A percentile compares a stretch with the other conserved stretches of the same genome.
Evolutionary conservation across 768 basidiomycete species (phyloP).

Genomic region (Kwoniella sp.): DNA sequence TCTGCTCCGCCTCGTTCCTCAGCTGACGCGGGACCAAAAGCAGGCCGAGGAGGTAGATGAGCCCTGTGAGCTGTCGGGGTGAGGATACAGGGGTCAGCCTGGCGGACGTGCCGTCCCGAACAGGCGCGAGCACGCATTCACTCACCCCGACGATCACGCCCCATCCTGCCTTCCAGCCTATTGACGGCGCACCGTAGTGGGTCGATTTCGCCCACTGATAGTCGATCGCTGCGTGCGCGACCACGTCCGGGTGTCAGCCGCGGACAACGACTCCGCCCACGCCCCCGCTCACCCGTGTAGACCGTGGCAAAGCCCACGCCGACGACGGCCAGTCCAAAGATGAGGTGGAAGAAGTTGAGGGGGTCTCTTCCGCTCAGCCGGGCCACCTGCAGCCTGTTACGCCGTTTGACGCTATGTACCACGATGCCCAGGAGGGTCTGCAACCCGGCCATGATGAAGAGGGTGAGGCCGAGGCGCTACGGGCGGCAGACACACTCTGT

Average conservation of each 20-base stretch:
- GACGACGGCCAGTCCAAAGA: constrained; percentile 57
- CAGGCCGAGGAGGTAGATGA: constrained; percentile 11
- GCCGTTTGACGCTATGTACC: constrained; percentile 7
- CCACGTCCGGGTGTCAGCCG: too few relatives aligned
- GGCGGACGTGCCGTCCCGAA: neutral
- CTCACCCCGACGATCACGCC: constrained; percentile 31
- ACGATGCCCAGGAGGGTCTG: constrained; percentile 47
- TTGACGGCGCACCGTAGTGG: constrained; percentile 51
- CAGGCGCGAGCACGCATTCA: too few relatives aligned
- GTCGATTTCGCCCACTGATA: constrained; percentile 57
- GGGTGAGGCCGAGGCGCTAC: constrained; percentile 56
- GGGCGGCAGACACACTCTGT: too few relatives aligned
- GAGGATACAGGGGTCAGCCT: neutral
- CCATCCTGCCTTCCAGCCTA: constrained; percentile 37
- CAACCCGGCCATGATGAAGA: constrained; percentile 56
- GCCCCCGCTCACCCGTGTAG: constrained; percentile 21
- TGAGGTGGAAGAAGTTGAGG: constrained; percentile 59
- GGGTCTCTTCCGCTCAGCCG: constrained; percentile 51
- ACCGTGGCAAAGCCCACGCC: constrained; percentile 50
- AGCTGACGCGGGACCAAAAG: constrained; percentile 16
- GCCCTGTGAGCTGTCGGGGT: constrained; percentile 9
- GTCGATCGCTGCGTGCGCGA: constrained; percentile 35
- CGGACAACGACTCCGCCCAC: neutral
- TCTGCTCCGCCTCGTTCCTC: too few relatives aligned
- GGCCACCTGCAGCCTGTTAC: constrained; percentile 1